These are phyloP conservation scores for Drechslerella dactyloides DNA, from an alignment of 2,329 filamentous ascomycete genomes.

Conservation along the genomic window DNA sequence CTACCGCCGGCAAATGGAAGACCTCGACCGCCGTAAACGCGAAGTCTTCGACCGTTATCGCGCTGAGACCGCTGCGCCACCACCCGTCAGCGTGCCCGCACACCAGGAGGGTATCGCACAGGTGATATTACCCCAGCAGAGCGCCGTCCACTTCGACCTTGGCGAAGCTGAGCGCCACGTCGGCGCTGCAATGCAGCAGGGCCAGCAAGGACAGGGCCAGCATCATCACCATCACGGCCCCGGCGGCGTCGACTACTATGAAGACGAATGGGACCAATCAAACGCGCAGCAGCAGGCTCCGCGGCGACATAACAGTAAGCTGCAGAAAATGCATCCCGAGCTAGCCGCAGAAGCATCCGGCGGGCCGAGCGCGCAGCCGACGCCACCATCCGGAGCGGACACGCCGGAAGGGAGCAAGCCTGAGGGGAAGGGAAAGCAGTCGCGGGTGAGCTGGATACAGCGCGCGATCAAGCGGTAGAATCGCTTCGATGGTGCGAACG, in stretches of 20 bases:
- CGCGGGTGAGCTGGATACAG: slow-evolving; percentile 46
- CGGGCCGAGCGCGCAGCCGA: not conserved
- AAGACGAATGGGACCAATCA: slow-evolving; percentile 37
- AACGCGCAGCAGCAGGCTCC: slow-evolving; percentile 10
- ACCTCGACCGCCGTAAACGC: slow-evolving; percentile 38
- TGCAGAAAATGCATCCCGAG: slow-evolving; percentile 44
- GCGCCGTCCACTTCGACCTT: slow-evolving; percentile 42
- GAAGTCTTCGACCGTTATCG: slow-evolving; percentile 42
- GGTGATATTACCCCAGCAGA: slow-evolving; percentile 36
- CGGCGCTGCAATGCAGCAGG: slow-evolving; percentile 4
- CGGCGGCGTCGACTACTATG: slow-evolving; percentile 31
- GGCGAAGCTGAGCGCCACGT: slow-evolving; percentile 45
- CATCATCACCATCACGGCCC: not conserved
- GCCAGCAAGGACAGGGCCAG: not conserved
- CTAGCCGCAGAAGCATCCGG: slow-evolving; percentile 11
- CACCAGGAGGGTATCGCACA: slow-evolving; percentile 10
- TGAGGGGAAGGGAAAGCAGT: slow-evolving; percentile 21
- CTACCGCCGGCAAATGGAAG: slow-evolving; percentile 47
- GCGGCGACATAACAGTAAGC: slow-evolving; percentile 25
- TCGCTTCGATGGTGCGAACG: slow-evolving; percentile 60
- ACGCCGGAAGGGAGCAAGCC: slow-evolving; percentile 4
- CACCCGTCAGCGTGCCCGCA: slow-evolving; percentile 34
- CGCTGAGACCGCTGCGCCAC: slow-evolving; percentile 22
- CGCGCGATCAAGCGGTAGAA: slow-evolving; percentile 43
- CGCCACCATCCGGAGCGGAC: not conserved